A percentile compares a stretch with the other conserved stretches of the same genome.
Conservation (phyloP, 2,329 filamentous ascomycete genomes). For the Diplocarpon mali region DNA sequence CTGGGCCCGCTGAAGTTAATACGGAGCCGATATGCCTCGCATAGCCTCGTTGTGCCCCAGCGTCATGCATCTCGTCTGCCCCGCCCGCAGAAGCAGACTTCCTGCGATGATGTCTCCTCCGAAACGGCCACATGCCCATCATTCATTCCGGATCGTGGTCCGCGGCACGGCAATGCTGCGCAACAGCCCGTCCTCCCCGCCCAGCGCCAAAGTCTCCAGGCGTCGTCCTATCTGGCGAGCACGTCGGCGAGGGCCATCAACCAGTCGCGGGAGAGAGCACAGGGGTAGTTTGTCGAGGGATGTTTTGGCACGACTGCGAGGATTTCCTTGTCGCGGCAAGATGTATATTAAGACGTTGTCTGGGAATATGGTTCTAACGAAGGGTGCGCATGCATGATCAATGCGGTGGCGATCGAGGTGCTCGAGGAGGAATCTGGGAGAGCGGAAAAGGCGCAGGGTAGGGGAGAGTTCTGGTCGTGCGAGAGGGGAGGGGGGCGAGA, state of each 20-base stretch:
- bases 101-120: conserved; percentile 59
- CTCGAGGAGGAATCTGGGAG: not conserved
- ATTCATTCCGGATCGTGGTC: conserved; percentile 22
- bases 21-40: conserved; percentile 27
- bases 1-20: conserved; percentile 21
- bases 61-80: conserved; percentile 37
- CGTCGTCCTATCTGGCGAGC: conserved; percentile 12
- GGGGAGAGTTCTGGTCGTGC: not conserved
- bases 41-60: conserved; percentile 20
- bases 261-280: conserved; percentile 2
- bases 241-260: conserved; percentile 17
- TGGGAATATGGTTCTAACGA: conserved; percentile 11
- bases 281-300: conserved; percentile 5
- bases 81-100: conserved; percentile 34
- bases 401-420: conserved; percentile 14
- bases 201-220: not conserved
- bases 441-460: not conserved
- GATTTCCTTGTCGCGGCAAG: conserved; percentile 13
- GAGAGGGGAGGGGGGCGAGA: not conserved
- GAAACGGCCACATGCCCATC: conserved; percentile 80
- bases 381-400: conserved; percentile 19
- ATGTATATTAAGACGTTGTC: conserved; percentile 4
- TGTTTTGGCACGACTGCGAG: conserved; percentile 9
- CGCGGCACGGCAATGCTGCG: conserved; percentile 7
- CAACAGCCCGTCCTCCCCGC: conserved; percentile 1